Evolutionary conservation across 2,329 filamentous ascomycete genomes (phyloP).

Genomic region (Penicillium verrucosum): DNA sequence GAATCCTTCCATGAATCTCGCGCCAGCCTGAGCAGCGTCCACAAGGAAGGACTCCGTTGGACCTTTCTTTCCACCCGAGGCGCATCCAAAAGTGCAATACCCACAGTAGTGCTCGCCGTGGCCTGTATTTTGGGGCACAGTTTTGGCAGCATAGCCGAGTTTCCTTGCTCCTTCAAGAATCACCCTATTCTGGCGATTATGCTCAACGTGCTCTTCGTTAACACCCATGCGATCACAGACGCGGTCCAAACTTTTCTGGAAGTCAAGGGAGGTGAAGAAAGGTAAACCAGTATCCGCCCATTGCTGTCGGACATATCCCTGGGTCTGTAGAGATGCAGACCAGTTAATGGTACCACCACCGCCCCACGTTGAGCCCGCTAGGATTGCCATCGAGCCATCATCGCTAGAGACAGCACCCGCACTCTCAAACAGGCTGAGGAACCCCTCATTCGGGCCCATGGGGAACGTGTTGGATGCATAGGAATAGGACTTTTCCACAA

Average conservation of each 20-base stretch:
- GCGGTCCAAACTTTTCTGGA: slow-evolving; percentile 73
- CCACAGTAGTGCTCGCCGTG: slow-evolving; percentile 72
- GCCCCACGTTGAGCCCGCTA: slow-evolving; percentile 73
- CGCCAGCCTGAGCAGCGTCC: slow-evolving; percentile 72
- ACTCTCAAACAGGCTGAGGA: slow-evolving; percentile 66
- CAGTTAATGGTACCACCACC: slow-evolving; percentile 89
- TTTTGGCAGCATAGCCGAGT: slow-evolving; percentile 67
- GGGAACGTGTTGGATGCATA: slow-evolving; percentile 70
- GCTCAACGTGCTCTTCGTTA: slow-evolving; percentile 60
- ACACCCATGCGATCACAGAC: slow-evolving; percentile 80
- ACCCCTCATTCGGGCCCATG: slow-evolving; percentile 63
- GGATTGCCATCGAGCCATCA: slow-evolving; percentile 57
- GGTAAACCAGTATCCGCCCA: slow-evolving; percentile 70
- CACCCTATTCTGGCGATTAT: slow-evolving; percentile 68
- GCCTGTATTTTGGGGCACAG: slow-evolving; percentile 76
- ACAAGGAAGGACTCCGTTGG: slow-evolving; percentile 74
- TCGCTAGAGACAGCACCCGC: slow-evolving; percentile 57
- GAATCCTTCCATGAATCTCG: slow-evolving; percentile 81
- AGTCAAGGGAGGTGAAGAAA: slow-evolving; percentile 71
- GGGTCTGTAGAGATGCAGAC: slow-evolving; percentile 66
- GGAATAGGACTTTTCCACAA: slow-evolving; percentile 79
- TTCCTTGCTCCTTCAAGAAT: slow-evolving; percentile 72
- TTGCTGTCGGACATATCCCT: slow-evolving; percentile 72
- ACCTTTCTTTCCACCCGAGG: slow-evolving; percentile 71
- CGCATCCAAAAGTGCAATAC: slow-evolving; percentile 59